Evolutionary conservation across 352 stramenopile genomes (phyloP), one percentile per base, ranked within the genome.

Genomic region (Globisporangium viniferum): DNA sequence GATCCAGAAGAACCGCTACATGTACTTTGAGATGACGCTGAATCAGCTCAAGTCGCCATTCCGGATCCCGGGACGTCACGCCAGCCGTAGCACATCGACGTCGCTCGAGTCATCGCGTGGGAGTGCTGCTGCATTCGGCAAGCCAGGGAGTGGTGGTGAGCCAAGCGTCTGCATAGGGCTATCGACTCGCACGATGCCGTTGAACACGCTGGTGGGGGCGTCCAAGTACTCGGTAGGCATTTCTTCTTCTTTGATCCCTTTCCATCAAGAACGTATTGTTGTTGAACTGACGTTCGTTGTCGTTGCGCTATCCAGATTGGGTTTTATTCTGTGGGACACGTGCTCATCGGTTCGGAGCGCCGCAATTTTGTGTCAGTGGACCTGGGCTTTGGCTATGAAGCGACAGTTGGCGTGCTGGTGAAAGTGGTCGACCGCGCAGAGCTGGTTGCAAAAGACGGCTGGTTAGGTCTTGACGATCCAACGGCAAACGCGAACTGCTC

Each of bases 21-120:
- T 93, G 64, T 96, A 96, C 73, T 96, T 94, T 65, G 88, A 96
- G 73, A 94, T 96, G 84, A 80, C 78, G 4, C 53, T 94, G 14
- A 80, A 82, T 35, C 74, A 90, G 70, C 62, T 66, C n/a, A 68
- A 74, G 60, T 78, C 84, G 1, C 71, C 71, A 1, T 51, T 59
- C 2, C 79, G 72, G 70, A 71, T 63, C 53, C 29, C 62, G 18
- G 73, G 71, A 9, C 65, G 67, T 6, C 66, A 68, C 8, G 64
- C 64, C 36, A 70, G 35, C 29, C 55, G 58, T 5, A 59, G 20
- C 15, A 18, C 36, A 10, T 41, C 48, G 27, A 18, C 36, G 18
- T 41, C 56, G 20, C 36, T 62, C 33, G 67, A 70, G 60, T 72
- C 33, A 53, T 58, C 62, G 67, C 24, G 27, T 51, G 36, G 12